These are phyloP conservation scores for Xerocomellus intermedius DNA, from an alignment of 768 basidiomycete genomes.

Conservation along the genomic window DNA sequence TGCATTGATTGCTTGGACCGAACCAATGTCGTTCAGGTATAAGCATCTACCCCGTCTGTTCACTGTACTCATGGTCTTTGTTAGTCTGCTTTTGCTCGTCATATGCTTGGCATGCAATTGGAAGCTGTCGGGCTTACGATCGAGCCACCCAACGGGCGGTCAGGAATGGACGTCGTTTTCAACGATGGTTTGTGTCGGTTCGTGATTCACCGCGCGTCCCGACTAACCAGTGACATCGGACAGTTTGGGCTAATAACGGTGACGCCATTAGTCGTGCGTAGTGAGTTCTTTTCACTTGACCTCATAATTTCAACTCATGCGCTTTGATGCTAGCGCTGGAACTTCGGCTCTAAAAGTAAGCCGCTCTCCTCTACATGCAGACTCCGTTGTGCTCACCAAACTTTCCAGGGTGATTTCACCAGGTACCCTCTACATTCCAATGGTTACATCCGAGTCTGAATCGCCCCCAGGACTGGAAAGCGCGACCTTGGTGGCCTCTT, in stretches of 20 bases:
- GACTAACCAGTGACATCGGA: neutral
- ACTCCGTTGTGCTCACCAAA: slow-evolving; percentile 6
- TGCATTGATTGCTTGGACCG: slow-evolving; percentile 96
- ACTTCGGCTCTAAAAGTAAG: slow-evolving; percentile 92
- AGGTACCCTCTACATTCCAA: slow-evolving; percentile 43
- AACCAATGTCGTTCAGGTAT: slow-evolving; percentile 90
- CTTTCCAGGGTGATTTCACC: slow-evolving; percentile 76
- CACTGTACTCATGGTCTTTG: slow-evolving; percentile 5
- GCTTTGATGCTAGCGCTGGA: slow-evolving; percentile 64
- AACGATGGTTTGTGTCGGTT: slow-evolving; percentile 60
- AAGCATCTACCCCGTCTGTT: slow-evolving; percentile 8
- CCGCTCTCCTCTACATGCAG: slow-evolving; percentile 1
- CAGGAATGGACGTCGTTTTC: slow-evolving; percentile 70
- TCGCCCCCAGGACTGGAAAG: slow-evolving; percentile 76
- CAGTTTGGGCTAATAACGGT: slow-evolving; percentile 98
- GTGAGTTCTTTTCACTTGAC: slow-evolving; percentile 41
- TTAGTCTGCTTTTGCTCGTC: slow-evolving; percentile 88
- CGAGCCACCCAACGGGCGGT: slow-evolving; percentile 49
- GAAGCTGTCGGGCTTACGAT: slow-evolving; percentile 68
- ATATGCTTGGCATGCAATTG: slow-evolving; percentile 73
- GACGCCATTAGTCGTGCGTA: slow-evolving; percentile 90
- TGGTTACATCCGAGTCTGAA: slow-evolving; percentile 5
- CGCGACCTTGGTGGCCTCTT: slow-evolving; percentile 88
- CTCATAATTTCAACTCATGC: neutral
- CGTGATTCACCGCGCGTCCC: neutral